Evolutionary conservation across 345 rosid genomes (phyloP).

Genomic region (Acer campestre): DNA sequence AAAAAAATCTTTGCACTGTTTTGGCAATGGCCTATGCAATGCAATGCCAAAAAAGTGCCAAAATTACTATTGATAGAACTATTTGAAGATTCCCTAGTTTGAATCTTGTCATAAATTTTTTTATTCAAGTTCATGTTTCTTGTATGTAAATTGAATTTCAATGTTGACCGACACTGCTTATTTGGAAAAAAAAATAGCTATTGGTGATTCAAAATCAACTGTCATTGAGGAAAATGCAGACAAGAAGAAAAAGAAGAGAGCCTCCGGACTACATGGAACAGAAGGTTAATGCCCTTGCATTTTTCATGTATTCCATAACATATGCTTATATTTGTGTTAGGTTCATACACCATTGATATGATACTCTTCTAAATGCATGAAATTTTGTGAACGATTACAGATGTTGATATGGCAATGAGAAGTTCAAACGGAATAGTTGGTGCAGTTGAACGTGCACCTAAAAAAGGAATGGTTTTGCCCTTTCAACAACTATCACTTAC

Average conservation of each 20-base stretch:
- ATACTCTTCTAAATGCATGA: conserved; percentile 18
- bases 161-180: conserved; percentile 12
- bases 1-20: no score
- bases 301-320: neutral
- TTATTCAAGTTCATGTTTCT: neutral
- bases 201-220: conserved; percentile 56
- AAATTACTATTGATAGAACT: no score
- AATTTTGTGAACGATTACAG: conserved; percentile 38
- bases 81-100: no score
- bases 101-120: no score
- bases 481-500: conserved; percentile 83
- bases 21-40: no score
- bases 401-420: conserved; percentile 27
- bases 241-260: conserved; percentile 27
- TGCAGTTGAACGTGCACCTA: conserved; percentile 14
- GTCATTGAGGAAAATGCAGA: conserved; percentile 47
- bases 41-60: no score
- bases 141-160: neutral
- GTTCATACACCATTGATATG: neutral
- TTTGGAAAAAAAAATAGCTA: conserved; percentile 44
- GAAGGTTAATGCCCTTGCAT: conserved; percentile 44
- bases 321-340: neutral
- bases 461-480: conserved; percentile 44
- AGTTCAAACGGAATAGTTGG: conserved; percentile 20
- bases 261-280: conserved; percentile 17